Conservation (phyloP, 768 basidiomycete species). For the Psilocybe cyanescens region DNA sequence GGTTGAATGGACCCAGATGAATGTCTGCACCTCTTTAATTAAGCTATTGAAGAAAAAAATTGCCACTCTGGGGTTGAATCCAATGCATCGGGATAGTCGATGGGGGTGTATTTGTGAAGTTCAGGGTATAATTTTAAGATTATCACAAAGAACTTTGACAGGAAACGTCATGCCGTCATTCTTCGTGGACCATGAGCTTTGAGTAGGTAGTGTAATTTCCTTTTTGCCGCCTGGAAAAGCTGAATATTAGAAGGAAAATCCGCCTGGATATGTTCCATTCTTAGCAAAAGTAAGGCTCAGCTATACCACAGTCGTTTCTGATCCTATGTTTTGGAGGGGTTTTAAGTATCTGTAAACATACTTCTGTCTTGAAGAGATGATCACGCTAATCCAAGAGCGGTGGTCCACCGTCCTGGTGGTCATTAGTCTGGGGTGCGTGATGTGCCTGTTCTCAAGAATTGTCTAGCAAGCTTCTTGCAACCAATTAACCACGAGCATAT, state of each 20-base stretch:
- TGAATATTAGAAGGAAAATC: too few relatives aligned
- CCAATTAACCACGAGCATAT: neutral
- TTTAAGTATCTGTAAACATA: too few relatives aligned
- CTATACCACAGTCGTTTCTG: too few relatives aligned
- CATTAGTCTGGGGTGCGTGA: neutral
- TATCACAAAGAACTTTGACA: constrained; percentile 18
- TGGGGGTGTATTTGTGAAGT: neutral
- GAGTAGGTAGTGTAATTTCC: neutral
- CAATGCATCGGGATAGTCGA: neutral
- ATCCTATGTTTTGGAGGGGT: too few relatives aligned
- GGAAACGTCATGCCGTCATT: constrained; percentile 26
- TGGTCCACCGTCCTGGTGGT: neutral
- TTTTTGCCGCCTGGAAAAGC: neutral
- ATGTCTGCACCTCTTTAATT: neutral
- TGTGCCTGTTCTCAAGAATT: neutral
- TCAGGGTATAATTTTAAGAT: neutral
- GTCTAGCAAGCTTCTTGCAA: neutral
- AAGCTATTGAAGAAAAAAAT: too few relatives aligned
- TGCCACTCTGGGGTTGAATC: too few relatives aligned
- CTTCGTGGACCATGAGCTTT: neutral
- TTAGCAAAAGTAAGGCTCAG: too few relatives aligned
- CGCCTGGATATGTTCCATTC: too few relatives aligned
- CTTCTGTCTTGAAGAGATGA: too few relatives aligned
- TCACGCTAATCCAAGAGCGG: too few relatives aligned
- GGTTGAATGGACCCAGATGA: neutral